Conservation (phyloP, 2,329 filamentous ascomycete genomes). For the Chrysoporthe puriensis region DNA sequence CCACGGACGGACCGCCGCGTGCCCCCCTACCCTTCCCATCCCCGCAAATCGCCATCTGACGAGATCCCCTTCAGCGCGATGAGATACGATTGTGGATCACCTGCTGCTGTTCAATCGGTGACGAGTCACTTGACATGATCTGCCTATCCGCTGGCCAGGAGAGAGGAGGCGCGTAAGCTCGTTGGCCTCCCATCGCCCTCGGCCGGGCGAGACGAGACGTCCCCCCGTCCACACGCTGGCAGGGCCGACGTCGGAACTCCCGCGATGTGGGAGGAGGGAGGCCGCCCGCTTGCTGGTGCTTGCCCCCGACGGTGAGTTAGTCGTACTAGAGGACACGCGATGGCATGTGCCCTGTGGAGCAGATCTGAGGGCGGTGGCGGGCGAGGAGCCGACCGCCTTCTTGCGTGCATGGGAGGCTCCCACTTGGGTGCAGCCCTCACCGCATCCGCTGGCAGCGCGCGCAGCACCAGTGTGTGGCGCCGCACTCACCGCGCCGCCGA, state of each 20-base stretch:
- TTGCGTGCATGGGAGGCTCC: slow-evolving; percentile 16
- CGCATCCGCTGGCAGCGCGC: slow-evolving; percentile 42
- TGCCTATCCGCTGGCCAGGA: slow-evolving; percentile 2
- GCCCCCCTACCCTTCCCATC: not conserved
- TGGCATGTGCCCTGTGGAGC: slow-evolving; percentile 6
- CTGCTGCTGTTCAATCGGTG: not conserved
- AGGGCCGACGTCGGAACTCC: not conserved
- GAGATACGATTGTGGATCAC: slow-evolving; percentile 5
- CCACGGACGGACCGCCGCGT: slow-evolving; percentile 3
- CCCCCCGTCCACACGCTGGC: not conserved
- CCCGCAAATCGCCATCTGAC: slow-evolving; percentile 15
- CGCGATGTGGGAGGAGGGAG: not conserved
- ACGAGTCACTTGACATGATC: not conserved
- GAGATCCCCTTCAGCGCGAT: slow-evolving; percentile 6
- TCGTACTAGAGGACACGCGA: not conserved
- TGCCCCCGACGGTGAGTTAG: not conserved
- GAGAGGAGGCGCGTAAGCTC: not conserved
- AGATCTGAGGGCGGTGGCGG: slow-evolving; percentile 16
- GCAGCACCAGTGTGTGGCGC: not conserved
- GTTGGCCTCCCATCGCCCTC: not conserved
- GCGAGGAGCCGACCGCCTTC: slow-evolving; percentile 17
- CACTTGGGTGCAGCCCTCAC: slow-evolving; percentile 18
- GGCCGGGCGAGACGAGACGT: not conserved
- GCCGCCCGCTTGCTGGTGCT: not conserved
- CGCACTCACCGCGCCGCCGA: too few species aligned